phyloP scores from a whole-genome alignment of 371 early-diverging fungal genomes.

The Mortierella sp. region DNA sequence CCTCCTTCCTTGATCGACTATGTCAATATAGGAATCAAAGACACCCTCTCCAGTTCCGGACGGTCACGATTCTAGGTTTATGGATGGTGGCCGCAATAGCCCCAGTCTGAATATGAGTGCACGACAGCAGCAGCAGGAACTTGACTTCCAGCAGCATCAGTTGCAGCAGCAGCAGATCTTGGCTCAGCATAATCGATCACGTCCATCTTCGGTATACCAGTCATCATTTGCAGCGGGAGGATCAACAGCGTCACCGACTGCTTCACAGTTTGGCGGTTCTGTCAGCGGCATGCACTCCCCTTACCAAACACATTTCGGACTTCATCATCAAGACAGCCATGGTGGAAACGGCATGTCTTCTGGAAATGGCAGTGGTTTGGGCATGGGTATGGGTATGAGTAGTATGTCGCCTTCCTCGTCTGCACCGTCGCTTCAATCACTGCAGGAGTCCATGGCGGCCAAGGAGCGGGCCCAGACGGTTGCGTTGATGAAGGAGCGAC shows the following conservation, averaged over 20 bases:
- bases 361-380: neutral
- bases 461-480: slow-evolving; percentile 64
- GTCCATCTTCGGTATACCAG: slow-evolving; percentile 44
- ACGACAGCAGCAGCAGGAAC: slow-evolving; percentile 43
- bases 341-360: neutral
- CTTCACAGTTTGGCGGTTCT: slow-evolving; percentile 14
- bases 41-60: slow-evolving; percentile 34
- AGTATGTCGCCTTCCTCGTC: slow-evolving; percentile 14
- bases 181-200: slow-evolving; percentile 45
- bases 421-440: slow-evolving; percentile 34
- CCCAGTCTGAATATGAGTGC: slow-evolving; percentile 27
- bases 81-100: slow-evolving; percentile 44
- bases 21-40: slow-evolving; percentile 41
- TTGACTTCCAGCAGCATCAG: slow-evolving; percentile 46
- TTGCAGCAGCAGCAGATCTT: slow-evolving; percentile 50
- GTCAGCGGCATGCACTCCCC: slow-evolving; percentile 20
- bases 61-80: slow-evolving; percentile 16
- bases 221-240: slow-evolving; percentile 2
- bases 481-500: slow-evolving; percentile 65
- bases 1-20: no score
- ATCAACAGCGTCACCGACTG: slow-evolving; percentile 18
- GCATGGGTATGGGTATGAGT: slow-evolving; percentile 1
- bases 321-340: slow-evolving; percentile 13
- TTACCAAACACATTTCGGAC: slow-evolving; percentile 25
- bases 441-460: slow-evolving; percentile 48